Percentiles rank a stretch among this genome's conserved stretches.
Evolutionary conservation across 306 rosid species (phyloP).

Genomic region (Senna tora): DNA sequence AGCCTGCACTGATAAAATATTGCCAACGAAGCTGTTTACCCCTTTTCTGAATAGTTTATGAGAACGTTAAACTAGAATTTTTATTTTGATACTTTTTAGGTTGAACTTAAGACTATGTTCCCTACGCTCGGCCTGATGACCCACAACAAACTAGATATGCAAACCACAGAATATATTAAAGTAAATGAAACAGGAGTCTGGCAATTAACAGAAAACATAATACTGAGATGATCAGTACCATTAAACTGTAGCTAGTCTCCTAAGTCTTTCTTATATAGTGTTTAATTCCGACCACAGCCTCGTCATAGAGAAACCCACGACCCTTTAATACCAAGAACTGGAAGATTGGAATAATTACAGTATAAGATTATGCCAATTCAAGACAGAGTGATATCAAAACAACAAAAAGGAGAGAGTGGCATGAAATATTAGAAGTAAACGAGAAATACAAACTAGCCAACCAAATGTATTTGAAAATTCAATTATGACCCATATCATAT

Average conservation of each 20-base stretch:
- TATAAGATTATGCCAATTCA: not conserved
- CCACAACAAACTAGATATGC: too few relatives aligned
- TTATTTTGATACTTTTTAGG: not conserved
- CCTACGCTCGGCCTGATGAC: too few relatives aligned
- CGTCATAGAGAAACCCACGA: not conserved
- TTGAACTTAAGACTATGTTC: not conserved
- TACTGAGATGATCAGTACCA: not conserved
- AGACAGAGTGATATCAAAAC: slow-evolving; percentile 12
- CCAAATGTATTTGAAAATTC: slow-evolving; percentile 23
- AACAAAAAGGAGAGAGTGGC: not conserved
- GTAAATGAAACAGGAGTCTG: not conserved
- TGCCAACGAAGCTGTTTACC: not conserved
- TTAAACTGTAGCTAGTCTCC: not conserved
- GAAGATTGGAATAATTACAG: not conserved
- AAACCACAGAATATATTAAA: not conserved
- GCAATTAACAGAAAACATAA: not conserved
- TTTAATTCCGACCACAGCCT: not conserved
- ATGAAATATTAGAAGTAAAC: not conserved
- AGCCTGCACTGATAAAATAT: slow-evolving; percentile 15
- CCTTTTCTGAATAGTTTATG: not conserved
- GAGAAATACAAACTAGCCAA: slow-evolving; percentile 6
- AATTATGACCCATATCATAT: slow-evolving; percentile 33
- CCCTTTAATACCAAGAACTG: not conserved
- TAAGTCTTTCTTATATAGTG: not conserved
- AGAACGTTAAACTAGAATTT: not conserved